These are phyloP conservation scores for Gyromitra esculenta DNA, from an alignment of 2,329 filamentous ascomycete species.

Conservation along the genomic window DNA sequence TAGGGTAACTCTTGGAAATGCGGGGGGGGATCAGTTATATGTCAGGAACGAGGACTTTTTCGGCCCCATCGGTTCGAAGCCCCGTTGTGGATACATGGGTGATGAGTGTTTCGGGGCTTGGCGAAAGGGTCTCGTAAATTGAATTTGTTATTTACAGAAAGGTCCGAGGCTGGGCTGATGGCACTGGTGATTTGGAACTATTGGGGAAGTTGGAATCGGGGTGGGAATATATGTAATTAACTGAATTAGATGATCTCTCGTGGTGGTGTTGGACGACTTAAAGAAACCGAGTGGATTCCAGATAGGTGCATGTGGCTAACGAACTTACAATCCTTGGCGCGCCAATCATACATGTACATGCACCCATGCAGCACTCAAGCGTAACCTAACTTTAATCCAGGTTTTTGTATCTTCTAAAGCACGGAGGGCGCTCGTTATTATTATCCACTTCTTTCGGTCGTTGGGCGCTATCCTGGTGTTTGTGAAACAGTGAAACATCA, in stretches of 20 bases:
- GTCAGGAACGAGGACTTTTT: slow-evolving; percentile 36
- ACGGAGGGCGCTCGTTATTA: neutral
- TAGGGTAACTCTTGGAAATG: slow-evolving; percentile 30
- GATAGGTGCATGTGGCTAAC: neutral
- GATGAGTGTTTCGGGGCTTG: slow-evolving; percentile 30
- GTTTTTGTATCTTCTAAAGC: neutral
- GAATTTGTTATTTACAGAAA: slow-evolving; percentile 5
- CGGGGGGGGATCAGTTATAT: slow-evolving; percentile 23
- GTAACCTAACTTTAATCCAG: slow-evolving; percentile 17
- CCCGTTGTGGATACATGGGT: slow-evolving; percentile 38
- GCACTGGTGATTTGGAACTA: neutral
- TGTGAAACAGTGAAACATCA: slow-evolving; percentile 30
- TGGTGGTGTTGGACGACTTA: neutral
- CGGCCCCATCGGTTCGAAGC: slow-evolving; percentile 41
- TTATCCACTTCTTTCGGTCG: neutral
- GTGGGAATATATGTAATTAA: slow-evolving; percentile 4
- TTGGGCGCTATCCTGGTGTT: neutral
- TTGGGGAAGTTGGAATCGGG: neutral
- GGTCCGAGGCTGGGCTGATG: neutral
- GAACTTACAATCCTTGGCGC: slow-evolving; percentile 24
- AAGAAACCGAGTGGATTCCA: slow-evolving; percentile 16
- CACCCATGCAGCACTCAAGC: slow-evolving; percentile 7
- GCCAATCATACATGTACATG: neutral
- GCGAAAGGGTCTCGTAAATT: slow-evolving; percentile 17
- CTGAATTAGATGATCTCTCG: neutral